phyloP scores from a whole-genome alignment of 305 asterid genomes.

The Solanum hybrid region DNA sequence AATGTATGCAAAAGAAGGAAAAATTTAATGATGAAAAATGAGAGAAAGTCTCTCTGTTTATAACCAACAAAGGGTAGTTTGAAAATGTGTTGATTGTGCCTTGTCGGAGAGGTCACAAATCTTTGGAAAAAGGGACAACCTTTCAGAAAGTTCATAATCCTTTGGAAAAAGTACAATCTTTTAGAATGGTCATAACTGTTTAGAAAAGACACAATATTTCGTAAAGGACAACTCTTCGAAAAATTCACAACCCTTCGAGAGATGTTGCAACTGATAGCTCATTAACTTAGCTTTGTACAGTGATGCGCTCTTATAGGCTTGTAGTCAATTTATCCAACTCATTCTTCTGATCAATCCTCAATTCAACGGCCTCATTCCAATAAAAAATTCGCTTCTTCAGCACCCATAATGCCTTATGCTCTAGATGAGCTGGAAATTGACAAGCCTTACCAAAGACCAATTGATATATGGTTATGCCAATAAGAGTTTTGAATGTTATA shows the following conservation, averaged over 20 bases:
- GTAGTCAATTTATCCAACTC: not conserved
- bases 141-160: no score
- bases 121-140: no score
- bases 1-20: not conserved
- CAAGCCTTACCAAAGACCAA: not conserved
- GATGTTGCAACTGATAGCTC: not conserved
- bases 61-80: no score
- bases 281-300: not conserved
- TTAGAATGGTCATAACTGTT: no score
- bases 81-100: no score
- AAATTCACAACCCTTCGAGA: not conserved
- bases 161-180: not conserved
- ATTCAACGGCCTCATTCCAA: not conserved
- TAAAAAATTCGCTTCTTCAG: not conserved
- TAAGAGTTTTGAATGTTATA: not conserved
- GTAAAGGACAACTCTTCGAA: no score
- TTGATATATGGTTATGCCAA: not conserved
- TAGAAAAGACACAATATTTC: not conserved
- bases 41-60: not conserved
- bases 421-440: not conserved
- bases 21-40: not conserved
- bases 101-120: no score
- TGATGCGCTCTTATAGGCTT: not conserved
- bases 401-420: not conserved
- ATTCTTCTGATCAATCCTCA: not conserved